phyloP scores from a whole-genome alignment of 257 asterid species.

The Pogostemon cablin region DNA sequence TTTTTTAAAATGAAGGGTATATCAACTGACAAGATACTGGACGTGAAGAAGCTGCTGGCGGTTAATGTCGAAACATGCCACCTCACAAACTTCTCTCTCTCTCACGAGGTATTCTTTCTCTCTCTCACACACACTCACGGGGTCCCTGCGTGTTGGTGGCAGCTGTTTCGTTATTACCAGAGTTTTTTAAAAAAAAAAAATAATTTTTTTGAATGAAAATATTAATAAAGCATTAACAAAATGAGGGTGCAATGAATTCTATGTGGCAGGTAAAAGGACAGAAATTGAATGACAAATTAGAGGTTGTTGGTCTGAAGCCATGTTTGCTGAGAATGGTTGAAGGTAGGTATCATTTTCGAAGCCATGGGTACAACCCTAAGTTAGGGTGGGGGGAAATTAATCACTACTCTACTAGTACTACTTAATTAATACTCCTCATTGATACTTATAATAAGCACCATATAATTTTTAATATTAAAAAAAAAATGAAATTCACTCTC shows the following conservation, averaged over 20 bases:
- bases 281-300: slow-evolving; percentile 74
- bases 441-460: too few species aligned
- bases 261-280: slow-evolving; percentile 77
- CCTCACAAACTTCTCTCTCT: slow-evolving; percentile 73
- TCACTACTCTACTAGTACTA: too few species aligned
- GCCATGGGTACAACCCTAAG: slow-evolving; percentile 32
- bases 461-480: too few species aligned
- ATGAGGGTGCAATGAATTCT: slow-evolving; percentile 28
- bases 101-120: slow-evolving; percentile 70
- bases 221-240: slow-evolving; percentile 15
- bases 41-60: slow-evolving; percentile 79
- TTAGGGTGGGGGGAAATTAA: background rate
- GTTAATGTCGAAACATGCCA: slow-evolving; percentile 90
- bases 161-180: too few species aligned
- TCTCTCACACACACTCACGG: slow-evolving; percentile 20
- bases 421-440: background rate
- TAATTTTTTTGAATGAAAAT: background rate
- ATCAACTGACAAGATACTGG: slow-evolving; percentile 94
- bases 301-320: slow-evolving; percentile 79
- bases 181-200: too few species aligned
- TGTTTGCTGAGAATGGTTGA: slow-evolving; percentile 87
- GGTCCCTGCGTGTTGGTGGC: slow-evolving; percentile 15
- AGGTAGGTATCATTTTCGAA: slow-evolving; percentile 64
- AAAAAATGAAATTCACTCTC: too few species aligned
- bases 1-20: slow-evolving; percentile 61